Evolutionary conservation across 2,329 filamentous ascomycete species (phyloP), one percentile per base, ranked within the genome.

Genomic region (Curvularia sp.): DNA sequence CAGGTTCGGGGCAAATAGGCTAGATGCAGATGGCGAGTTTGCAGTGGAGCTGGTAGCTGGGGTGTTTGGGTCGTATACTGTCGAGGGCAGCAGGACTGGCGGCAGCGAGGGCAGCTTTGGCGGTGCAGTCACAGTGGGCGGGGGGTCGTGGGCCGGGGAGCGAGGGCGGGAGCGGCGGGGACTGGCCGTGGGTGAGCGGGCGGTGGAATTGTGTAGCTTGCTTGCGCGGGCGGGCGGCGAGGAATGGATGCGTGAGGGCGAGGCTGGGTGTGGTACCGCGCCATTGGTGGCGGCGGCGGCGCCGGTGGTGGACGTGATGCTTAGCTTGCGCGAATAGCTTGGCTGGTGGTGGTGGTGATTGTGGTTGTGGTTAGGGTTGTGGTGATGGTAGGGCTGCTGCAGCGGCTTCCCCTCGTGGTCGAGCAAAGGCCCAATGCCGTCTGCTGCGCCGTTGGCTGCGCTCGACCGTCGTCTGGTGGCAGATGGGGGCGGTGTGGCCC

Each of bases 321-420:
- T 52, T 25, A 45, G 49, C 49, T 52, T 52, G 49, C 49, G 49
- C 39, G 49, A 45, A 28, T 43, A 52, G 39, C 49, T 52, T n/a
- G 63, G 50, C 78, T 68, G 36, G 74, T 73, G 32, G 71, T 70
- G 63, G 68, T 74, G 69, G 68, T 73, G 32, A 70, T 70, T 62
- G 67, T 74, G 68, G 68, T 76, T 61, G 78, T 67, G 36, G 23
- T 60, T 53, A 65, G 76, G 62, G 49, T 59, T 64, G 53, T 79
- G 79, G n/a, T 73, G 70, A 46, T 76, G 78, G 72, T 81, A 84
- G 46, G 82, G 80, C 81, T 63, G 46, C 9, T 36, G 82, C 65
- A 28, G 80, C 81, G 39, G 21, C 39, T 42, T 42, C 19, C 39
- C 39, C 39, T 42, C 39, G 13, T 23, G 19, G 65, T 83, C 81